These are phyloP conservation scores for Reutealis trisperma DNA, from an alignment of 345 rosid species.

Conservation along the genomic window DNA sequence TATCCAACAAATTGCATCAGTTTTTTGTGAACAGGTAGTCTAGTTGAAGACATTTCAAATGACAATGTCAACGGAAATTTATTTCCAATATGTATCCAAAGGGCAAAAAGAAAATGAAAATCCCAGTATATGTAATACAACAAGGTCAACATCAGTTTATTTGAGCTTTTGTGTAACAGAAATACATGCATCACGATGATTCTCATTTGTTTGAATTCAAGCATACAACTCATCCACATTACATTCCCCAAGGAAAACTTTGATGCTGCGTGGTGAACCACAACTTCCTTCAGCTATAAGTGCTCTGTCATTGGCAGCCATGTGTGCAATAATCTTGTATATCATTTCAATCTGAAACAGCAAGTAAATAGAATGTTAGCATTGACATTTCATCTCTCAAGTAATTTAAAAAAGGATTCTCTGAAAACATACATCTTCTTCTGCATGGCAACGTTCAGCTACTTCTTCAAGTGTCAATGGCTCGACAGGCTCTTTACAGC, in stretches of 20 bases:
- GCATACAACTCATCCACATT: conserved; percentile 67
- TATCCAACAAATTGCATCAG: not conserved
- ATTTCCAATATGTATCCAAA: not conserved
- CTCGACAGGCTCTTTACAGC: conserved; percentile 93
- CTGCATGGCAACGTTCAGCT: conserved; percentile 90
- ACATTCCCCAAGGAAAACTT: conserved; percentile 85
- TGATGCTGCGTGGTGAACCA: conserved; percentile 88
- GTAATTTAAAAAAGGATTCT: not conserved
- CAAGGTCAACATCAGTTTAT: conserved; percentile 23
- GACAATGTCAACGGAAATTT: not conserved
- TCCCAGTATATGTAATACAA: conserved; percentile 3
- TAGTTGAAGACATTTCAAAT: not conserved
- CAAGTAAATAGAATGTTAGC: conserved; percentile 21
- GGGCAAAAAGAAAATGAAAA: not conserved
- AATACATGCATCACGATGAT: conserved; percentile 17
- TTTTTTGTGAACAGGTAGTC: not conserved
- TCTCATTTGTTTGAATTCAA: conserved; percentile 17
- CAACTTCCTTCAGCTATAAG: conserved; percentile 89
- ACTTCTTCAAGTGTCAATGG: conserved; percentile 82
- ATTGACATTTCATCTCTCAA: not conserved
- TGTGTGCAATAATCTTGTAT: conserved; percentile 89
- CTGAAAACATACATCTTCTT: conserved; percentile 57
- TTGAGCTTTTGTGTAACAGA: conserved; percentile 17
- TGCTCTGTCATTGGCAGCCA: conserved; percentile 94
- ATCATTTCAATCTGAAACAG: conserved; percentile 91